phyloP scores from a whole-genome alignment of 495 filamentous ascomycete genomes.

The Oleoguttula mirabilis region DNA sequence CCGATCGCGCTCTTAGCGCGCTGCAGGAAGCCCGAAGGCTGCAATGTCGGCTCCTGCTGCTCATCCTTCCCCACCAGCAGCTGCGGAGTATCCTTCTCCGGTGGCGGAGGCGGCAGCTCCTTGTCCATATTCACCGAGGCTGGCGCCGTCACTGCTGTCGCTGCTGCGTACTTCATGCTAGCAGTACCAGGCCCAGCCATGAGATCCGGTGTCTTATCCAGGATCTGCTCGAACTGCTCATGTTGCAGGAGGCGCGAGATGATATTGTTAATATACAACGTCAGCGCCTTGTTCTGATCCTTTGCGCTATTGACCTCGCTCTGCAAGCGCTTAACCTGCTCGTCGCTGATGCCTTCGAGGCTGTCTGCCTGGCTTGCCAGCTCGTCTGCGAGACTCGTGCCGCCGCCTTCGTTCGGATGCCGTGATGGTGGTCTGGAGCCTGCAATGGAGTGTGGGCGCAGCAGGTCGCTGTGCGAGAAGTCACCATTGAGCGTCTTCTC shows the following conservation, averaged over 20 bases:
- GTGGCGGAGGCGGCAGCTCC: slow-evolving; percentile 70
- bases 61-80: slow-evolving; percentile 34
- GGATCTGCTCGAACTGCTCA: slow-evolving; percentile 84
- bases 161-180: slow-evolving; percentile 23
- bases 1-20: slow-evolving; percentile 63
- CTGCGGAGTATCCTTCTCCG: slow-evolving; percentile 33
- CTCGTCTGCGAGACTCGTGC: slow-evolving; percentile 73
- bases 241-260: slow-evolving; percentile 88
- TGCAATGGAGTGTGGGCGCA: slow-evolving; percentile 33
- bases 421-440: slow-evolving; percentile 22
- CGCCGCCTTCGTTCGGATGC: slow-evolving; percentile 3
- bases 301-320: slow-evolving; percentile 67
- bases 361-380: slow-evolving; percentile 40
- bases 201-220: slow-evolving; percentile 60
- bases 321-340: slow-evolving; percentile 58
- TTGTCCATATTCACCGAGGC: slow-evolving; percentile 50
- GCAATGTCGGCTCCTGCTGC: slow-evolving; percentile 3
- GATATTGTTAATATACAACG: slow-evolving; percentile 95
- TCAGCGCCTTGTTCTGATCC: slow-evolving; percentile 93
- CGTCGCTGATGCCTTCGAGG: slow-evolving; percentile 35
- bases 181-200: slow-evolving; percentile 23
- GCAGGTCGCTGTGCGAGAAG: slow-evolving; percentile 62
- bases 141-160: slow-evolving; percentile 11
- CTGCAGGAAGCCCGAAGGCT: slow-evolving; percentile 51
- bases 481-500: slow-evolving; percentile 92